phyloP scores from a whole-genome alignment of 1,139 yeast genomes.

The Sugiyamaella paludigena region DNA sequence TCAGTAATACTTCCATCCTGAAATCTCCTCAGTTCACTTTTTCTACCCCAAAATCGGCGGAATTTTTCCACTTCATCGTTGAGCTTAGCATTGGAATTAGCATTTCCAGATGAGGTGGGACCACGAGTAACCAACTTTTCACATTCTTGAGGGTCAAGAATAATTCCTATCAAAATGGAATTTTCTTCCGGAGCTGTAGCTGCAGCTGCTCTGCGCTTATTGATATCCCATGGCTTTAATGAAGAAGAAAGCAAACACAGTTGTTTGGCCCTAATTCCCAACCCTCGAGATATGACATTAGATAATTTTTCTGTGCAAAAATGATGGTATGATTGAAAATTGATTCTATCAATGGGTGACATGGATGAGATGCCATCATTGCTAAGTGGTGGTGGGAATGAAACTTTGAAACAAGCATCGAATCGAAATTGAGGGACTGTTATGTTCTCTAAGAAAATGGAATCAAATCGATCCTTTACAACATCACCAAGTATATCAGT shows the following conservation, averaged over 20 bases:
- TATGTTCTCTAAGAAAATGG: slow-evolving; percentile 71
- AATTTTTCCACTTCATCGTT: slow-evolving; percentile 56
- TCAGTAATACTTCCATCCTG: slow-evolving; percentile 82
- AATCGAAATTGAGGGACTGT: slow-evolving; percentile 55
- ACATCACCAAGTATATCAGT: slow-evolving; percentile 69
- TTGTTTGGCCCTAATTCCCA: slow-evolving; percentile 61
- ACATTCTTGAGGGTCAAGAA: slow-evolving; percentile 68
- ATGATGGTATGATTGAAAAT: slow-evolving; percentile 68
- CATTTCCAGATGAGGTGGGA: slow-evolving; percentile 64
- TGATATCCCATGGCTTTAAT: slow-evolving; percentile 43
- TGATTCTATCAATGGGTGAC: slow-evolving; percentile 64
- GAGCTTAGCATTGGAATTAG: slow-evolving; percentile 62
- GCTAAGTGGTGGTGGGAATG: slow-evolving; percentile 22
- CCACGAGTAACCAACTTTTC: slow-evolving; percentile 86
- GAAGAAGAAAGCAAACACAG: slow-evolving; percentile 33
- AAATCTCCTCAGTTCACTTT: slow-evolving; percentile 83
- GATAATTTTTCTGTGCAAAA: slow-evolving; percentile 57
- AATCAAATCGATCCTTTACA: slow-evolving; percentile 78
- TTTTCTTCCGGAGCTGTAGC: slow-evolving; percentile 21
- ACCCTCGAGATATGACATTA: slow-evolving; percentile 57
- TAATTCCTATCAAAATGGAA: slow-evolving; percentile 53
- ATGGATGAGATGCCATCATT: slow-evolving; percentile 6
- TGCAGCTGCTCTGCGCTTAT: slow-evolving; percentile 54
- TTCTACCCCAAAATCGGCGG: slow-evolving; percentile 85
- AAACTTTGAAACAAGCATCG: slow-evolving; percentile 59